phyloP scores from a whole-genome alignment of 1,139 yeast species.

The Suhomyces taliae region DNA sequence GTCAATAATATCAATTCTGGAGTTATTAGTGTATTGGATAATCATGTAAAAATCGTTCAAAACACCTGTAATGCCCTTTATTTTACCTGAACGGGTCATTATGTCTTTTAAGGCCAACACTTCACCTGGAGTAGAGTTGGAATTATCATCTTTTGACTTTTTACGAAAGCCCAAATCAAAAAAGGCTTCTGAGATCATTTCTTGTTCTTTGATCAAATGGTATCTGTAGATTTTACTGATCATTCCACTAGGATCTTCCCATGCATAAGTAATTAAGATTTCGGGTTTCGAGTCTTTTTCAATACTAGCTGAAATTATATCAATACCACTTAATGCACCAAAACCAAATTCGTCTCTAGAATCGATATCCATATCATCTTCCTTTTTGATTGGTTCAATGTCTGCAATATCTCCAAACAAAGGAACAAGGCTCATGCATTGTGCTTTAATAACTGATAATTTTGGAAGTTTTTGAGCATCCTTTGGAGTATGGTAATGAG shows the following conservation, averaged over 20 bases:
- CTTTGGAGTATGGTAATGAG: slow-evolving; percentile 53
- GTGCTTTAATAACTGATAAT: slow-evolving; percentile 23
- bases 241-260: slow-evolving; percentile 18
- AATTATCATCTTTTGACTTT: slow-evolving; percentile 12
- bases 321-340: slow-evolving; percentile 29
- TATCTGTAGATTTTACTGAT: slow-evolving; percentile 40
- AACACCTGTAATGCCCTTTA: slow-evolving; percentile 23
- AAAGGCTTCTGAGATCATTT: slow-evolving; percentile 32
- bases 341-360: slow-evolving; percentile 4
- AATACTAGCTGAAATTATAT: slow-evolving; percentile 45
- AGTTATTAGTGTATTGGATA: slow-evolving; percentile 40
- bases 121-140: slow-evolving; percentile 4
- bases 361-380: slow-evolving; percentile 24
- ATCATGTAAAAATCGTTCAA: slow-evolving; percentile 26
- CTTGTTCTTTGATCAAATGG: slow-evolving; percentile 28
- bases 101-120: slow-evolving; percentile 26
- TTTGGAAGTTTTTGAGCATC: slow-evolving; percentile 35
- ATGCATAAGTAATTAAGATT: slow-evolving; percentile 36
- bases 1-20: slow-evolving; percentile 39
- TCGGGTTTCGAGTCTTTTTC: slow-evolving; percentile 36
- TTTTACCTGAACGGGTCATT: slow-evolving; percentile 20
- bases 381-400: slow-evolving; percentile 3
- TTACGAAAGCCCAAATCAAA: slow-evolving; percentile 33
- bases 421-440: slow-evolving; percentile 32
- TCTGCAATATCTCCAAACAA: slow-evolving; percentile 9